These are phyloP conservation scores for Auricularia auricula-judae DNA, from an alignment of 768 basidiomycete genomes.

Conservation along the genomic window DNA sequence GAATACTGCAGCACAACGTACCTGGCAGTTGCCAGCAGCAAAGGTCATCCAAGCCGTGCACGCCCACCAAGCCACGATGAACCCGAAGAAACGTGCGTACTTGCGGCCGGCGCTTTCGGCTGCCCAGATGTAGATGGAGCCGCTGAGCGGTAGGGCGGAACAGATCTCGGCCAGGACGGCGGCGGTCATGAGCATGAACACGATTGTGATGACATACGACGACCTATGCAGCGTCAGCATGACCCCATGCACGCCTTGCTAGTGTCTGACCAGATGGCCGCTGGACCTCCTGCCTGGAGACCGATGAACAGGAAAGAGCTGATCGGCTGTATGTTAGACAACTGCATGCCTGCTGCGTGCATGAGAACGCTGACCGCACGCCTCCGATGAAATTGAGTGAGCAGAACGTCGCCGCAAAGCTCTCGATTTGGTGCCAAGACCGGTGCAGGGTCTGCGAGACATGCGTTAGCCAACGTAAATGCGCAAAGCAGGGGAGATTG, in stretches of 20 bases:
- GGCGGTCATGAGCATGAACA: conserved; percentile 85
- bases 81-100: conserved; percentile 77
- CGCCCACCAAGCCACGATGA: conserved; percentile 89
- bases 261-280: conserved; percentile 58
- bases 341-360: background rate
- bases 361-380: conserved; percentile 43
- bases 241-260: background rate
- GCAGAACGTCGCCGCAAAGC: conserved; percentile 79
- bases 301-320: conserved; percentile 76
- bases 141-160: conserved; percentile 76
- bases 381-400: conserved; percentile 87
- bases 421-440: conserved; percentile 73
- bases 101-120: conserved; percentile 86
- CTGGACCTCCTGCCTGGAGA: conserved; percentile 75
- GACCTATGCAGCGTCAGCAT: conserved; percentile 44
- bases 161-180: conserved; percentile 83
- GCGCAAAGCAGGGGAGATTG: conserved; percentile 8
- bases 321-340: background rate
- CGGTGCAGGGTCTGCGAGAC: conserved; percentile 66
- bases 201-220: conserved; percentile 66
- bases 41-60: conserved; percentile 97
- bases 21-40: conserved; percentile 79
- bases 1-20: conserved; percentile 12
- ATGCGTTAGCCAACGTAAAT: conserved; percentile 1
- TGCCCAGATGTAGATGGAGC: conserved; percentile 92